These are phyloP conservation scores for Carpinus fangiana DNA, from an alignment of 306 rosid species.

Conservation along the genomic window DNA sequence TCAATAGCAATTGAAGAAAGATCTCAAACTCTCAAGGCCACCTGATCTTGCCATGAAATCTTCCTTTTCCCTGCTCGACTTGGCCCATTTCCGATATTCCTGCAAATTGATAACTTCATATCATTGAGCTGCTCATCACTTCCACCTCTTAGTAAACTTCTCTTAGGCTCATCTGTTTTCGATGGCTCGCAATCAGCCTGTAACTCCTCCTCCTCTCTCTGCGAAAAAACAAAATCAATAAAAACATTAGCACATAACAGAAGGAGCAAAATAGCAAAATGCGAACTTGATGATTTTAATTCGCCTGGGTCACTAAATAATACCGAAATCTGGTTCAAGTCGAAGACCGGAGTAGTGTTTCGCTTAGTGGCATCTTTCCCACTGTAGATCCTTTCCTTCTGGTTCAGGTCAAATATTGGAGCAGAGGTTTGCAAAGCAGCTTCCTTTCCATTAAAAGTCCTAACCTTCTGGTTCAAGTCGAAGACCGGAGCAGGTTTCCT, in stretches of 20 bases:
- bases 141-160: conserved; percentile 52
- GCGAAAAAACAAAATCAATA: conserved; percentile 12
- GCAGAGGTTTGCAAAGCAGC: conserved; percentile 35
- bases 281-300: conserved; percentile 14
- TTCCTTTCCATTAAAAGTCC: conserved; percentile 47
- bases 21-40: conserved; percentile 85
- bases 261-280: neutral
- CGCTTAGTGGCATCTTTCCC: conserved; percentile 64
- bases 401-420: conserved; percentile 54
- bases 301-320: conserved; percentile 1
- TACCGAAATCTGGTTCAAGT: conserved; percentile 98
- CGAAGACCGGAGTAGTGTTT: conserved; percentile 57
- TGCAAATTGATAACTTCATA: conserved; percentile 67
- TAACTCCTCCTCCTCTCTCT: conserved; percentile 90
- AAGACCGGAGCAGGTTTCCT: conserved; percentile 42
- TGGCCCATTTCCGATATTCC: conserved; percentile 69
- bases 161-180: conserved; percentile 66
- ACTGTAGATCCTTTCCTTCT: conserved; percentile 55
- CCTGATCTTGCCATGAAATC: conserved; percentile 98
- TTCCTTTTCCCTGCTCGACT: conserved; percentile 82
- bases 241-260: conserved; percentile 20
- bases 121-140: conserved; percentile 65
- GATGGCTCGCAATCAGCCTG: conserved; percentile 50
- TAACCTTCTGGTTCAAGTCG: conserved; percentile 70
- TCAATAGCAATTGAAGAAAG: conserved; percentile 10